phyloP scores from a whole-genome alignment of 1,284 basidiomycete species.

The Apiotrichum veenhuisii region DNA sequence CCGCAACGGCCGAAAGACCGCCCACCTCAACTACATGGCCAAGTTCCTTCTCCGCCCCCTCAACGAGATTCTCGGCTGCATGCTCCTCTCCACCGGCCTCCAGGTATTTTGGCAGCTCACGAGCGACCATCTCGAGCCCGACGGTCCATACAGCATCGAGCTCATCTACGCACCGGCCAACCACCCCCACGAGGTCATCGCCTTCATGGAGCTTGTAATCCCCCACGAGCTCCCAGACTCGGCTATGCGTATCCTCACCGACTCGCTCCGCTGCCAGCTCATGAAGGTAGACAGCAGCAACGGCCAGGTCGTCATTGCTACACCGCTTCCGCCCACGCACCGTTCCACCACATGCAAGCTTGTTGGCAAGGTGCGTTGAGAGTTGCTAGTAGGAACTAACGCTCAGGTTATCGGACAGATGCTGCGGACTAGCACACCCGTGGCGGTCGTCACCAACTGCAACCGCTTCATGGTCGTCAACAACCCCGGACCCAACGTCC shows the following conservation, averaged over 20 bases:
- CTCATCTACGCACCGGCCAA: slow-evolving; percentile 3
- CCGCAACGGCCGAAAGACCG: background rate
- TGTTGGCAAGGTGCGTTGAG: background rate
- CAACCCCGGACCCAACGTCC: background rate
- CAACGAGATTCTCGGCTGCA: slow-evolving; percentile 14
- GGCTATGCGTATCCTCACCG: background rate
- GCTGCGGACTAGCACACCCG: background rate
- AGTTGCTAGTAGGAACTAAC: background rate
- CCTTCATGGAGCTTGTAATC: background rate
- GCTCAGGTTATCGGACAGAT: background rate
- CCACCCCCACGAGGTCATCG: background rate
- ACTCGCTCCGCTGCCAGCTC: slow-evolving; percentile 1
- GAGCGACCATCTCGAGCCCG: background rate
- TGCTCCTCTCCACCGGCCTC: slow-evolving; percentile 10
- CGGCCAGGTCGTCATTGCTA: background rate
- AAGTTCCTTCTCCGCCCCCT: slow-evolving; percentile 12
- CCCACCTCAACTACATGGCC: slow-evolving; percentile 2
- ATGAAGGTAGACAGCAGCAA: background rate
- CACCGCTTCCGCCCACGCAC: background rate
- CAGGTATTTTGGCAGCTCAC: slow-evolving; percentile 10
- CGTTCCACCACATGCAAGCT: background rate
- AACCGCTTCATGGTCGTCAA: slow-evolving; percentile 8
- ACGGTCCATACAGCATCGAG: background rate
- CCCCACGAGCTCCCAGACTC: background rate
- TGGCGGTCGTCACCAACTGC: slow-evolving; percentile 15